A percentile compares a stretch with the other conserved stretches of the same genome.
Evolutionary conservation across 192 early-diverging fungal species (phyloP).

Genomic region (Podila epigama): DNA sequence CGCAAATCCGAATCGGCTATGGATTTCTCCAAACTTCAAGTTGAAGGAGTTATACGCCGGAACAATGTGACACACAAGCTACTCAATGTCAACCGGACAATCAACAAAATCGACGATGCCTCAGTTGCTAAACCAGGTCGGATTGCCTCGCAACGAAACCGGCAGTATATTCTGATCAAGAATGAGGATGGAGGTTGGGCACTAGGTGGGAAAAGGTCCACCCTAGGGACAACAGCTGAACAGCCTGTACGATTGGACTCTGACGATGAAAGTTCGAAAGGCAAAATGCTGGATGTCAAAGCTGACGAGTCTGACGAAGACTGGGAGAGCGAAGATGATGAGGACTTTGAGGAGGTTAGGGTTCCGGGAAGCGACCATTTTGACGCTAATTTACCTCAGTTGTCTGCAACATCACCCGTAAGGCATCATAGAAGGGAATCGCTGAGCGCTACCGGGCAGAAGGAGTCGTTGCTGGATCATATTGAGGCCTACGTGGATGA

Average conservation of each 20-base stretch:
- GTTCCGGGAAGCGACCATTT: no score
- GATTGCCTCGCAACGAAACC: slow-evolving; percentile 82
- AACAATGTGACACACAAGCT: slow-evolving; percentile 86
- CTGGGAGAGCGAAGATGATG: neutral
- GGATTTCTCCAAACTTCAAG: slow-evolving; percentile 93
- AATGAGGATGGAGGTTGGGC: slow-evolving; percentile 83
- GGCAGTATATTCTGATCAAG: slow-evolving; percentile 87
- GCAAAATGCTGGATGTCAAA: slow-evolving; percentile 19
- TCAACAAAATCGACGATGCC: slow-evolving; percentile 29
- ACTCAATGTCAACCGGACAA: slow-evolving; percentile 55
- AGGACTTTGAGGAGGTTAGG: slow-evolving; percentile 62
- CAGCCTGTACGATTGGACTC: slow-evolving; percentile 41
- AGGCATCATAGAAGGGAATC: neutral
- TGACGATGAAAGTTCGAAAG: slow-evolving; percentile 42
- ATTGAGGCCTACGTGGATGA: slow-evolving; percentile 56
- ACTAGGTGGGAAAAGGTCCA: slow-evolving; percentile 51
- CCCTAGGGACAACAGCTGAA: slow-evolving; percentile 12
- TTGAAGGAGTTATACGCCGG: slow-evolving; percentile 81
- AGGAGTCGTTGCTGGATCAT: slow-evolving; percentile 31
- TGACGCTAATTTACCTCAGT: no score
- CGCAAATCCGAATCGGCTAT: slow-evolving; percentile 69
- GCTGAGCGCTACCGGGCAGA: neutral
- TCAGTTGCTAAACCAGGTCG: slow-evolving; percentile 54
- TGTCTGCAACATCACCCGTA: neutral
- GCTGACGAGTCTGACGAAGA: slow-evolving; percentile 1